Evolutionary conservation across 768 basidiomycete genomes (phyloP), one percentile per base, ranked within the genome.

Genomic region (Serendipita indica): DNA sequence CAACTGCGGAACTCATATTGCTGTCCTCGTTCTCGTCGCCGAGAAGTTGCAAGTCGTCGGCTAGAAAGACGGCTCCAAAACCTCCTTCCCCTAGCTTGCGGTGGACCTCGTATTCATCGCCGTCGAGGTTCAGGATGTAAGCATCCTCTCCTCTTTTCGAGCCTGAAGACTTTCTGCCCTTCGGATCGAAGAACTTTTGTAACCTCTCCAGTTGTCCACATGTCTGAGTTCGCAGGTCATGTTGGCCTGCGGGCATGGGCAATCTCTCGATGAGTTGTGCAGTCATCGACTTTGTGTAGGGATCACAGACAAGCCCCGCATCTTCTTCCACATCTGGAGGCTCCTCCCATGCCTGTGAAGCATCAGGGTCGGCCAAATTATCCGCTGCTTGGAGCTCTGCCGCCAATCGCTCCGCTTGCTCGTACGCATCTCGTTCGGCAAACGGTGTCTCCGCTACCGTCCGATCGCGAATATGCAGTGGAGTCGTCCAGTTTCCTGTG

Each of bases 51-150:
- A 79, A 75, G 10, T 77, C 72, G 2, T 76, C 70, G 2, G 87
- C 89, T 61, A 84, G 79, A 74, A 94, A 99, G n/a, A 99, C 96
- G 2, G 85, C 79, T 2, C 94, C 96, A 65, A 94, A 99, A 0
- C 93, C 90, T 3, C 96, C 96, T 71, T 99, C 96, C 16, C 96
- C 96, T 22, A 99, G 76, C 69, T 98, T 99, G 62, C 86, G 86
- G 2, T 76, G 72, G 3, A 97, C 80, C 57, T 77, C 78, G 65
- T 86, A 90, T 57, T 73, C 73, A 60, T 77, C 78, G 2, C 76
- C 83, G 43, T 75, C 75, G n/a, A 97, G 72, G 16, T 71, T 72
- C 39, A 98, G 67, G 20, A 77, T 65, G 67, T 85, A 76, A n/a
- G 64, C 59, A 35, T 65, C 63, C 30, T 67, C 66, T 7, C 27